A percentile compares a stretch with the other conserved stretches of the same genome.
Evolutionary conservation across 495 filamentous ascomycete species (phyloP).

Genomic region (Penicillium odoratum): DNA sequence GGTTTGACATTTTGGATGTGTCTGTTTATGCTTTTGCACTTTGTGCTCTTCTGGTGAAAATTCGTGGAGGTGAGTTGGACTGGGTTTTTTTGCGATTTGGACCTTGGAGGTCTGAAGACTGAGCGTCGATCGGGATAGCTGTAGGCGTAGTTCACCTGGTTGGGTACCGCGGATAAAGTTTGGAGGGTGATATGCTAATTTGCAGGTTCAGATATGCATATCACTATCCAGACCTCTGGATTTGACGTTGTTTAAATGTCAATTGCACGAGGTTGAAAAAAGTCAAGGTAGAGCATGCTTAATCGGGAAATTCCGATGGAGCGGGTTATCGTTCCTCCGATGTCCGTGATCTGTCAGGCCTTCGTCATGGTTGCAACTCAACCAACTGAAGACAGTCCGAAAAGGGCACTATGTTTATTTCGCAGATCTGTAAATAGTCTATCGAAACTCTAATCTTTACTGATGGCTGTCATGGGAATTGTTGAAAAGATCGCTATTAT

Average conservation of each 20-base stretch:
- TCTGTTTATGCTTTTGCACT: background rate
- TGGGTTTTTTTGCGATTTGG: background rate
- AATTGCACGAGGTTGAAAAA: conserved; percentile 19
- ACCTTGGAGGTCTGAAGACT: background rate
- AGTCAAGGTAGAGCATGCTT: conserved; percentile 22
- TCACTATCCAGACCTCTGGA: background rate
- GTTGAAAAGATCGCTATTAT: conserved; percentile 15
- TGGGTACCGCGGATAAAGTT: background rate
- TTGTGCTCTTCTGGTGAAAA: background rate
- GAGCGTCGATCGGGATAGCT: background rate
- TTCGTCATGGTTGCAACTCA: background rate
- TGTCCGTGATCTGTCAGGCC: background rate
- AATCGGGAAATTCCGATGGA: conserved; percentile 41
- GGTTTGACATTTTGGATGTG: conserved; percentile 32
- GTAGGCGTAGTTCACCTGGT: background rate
- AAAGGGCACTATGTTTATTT: background rate
- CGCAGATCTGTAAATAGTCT: background rate
- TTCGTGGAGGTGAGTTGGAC: background rate
- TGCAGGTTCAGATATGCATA: background rate
- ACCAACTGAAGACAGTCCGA: background rate
- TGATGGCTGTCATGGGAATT: background rate
- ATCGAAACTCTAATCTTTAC: background rate
- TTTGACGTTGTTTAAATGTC: conserved; percentile 4
- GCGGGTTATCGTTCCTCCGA: conserved; percentile 35
- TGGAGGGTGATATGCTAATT: background rate